phyloP scores from a whole-genome alignment of 1,284 basidiomycete species.

The Limonomyces culmigenus region DNA sequence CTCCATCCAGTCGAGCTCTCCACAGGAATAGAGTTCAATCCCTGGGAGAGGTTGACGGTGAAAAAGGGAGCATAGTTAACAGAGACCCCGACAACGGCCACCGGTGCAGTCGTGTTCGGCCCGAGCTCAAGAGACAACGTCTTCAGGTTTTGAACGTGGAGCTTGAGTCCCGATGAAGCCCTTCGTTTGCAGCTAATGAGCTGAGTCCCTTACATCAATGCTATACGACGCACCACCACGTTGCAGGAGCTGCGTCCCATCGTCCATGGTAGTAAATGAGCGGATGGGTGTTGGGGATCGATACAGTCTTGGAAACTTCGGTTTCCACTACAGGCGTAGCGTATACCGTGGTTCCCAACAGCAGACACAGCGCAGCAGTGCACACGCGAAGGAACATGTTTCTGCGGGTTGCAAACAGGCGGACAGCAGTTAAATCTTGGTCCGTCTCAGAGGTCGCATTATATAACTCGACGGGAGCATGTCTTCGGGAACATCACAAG shows the following conservation, averaged over 20 bases:
- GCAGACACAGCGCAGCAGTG: no score
- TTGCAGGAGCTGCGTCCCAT: slow-evolving; percentile 20
- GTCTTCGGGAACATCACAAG: no score
- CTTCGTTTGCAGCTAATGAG: no score
- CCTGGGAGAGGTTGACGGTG: slow-evolving; percentile 30
- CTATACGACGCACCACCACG: slow-evolving; percentile 21
- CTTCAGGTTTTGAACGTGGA: slow-evolving; percentile 25
- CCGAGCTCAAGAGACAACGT: slow-evolving; percentile 31
- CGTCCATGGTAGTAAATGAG: slow-evolving; percentile 19
- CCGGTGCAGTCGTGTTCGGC: slow-evolving; percentile 27
- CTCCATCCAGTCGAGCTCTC: slow-evolving; percentile 2
- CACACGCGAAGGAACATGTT: no score
- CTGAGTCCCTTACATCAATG: neutral
- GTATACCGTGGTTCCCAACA: no score
- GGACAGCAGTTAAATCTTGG: no score
- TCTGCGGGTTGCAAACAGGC: no score
- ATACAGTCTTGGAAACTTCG: slow-evolving; percentile 1
- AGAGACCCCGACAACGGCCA: slow-evolving; percentile 28
- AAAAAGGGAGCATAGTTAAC: slow-evolving; percentile 28
- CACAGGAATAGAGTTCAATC: slow-evolving; percentile 27
- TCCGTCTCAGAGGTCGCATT: no score
- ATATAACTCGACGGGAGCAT: no score
- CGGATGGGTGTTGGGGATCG: slow-evolving; percentile 14
- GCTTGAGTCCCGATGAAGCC: slow-evolving; percentile 38
- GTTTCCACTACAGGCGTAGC: no score